phyloP scores from a whole-genome alignment of 192 early-diverging fungal genomes.

The Coemansia biformis region DNA sequence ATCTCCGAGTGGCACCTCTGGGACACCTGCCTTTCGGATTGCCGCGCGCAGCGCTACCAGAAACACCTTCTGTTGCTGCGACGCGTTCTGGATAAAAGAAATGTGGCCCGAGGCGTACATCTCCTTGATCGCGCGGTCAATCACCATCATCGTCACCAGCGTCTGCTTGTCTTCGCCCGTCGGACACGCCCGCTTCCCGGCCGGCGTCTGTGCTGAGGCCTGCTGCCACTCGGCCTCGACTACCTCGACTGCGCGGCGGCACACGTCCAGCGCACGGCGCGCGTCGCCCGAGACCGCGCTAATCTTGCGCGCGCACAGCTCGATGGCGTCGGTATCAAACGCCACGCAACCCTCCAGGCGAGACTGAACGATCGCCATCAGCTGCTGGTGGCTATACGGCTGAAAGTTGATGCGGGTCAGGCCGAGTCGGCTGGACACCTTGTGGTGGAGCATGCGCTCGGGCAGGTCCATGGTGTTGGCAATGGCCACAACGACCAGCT shows the following conservation, averaged over 20 bases:
- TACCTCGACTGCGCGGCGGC: slow-evolving; percentile 71
- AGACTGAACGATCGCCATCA: slow-evolving; percentile 79
- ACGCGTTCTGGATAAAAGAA: slow-evolving; percentile 64
- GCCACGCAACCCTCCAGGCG: slow-evolving; percentile 65
- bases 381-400: slow-evolving; percentile 82
- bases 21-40: slow-evolving; percentile 60
- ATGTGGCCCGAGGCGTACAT: slow-evolving; percentile 79
- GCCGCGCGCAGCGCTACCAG: slow-evolving; percentile 63
- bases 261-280: slow-evolving; percentile 89
- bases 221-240: slow-evolving; percentile 49
- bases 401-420: slow-evolving; percentile 88
- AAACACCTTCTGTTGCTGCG: slow-evolving; percentile 82
- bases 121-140: slow-evolving; percentile 77
- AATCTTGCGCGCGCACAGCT: slow-evolving; percentile 93
- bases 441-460: slow-evolving; percentile 82
- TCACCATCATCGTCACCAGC: slow-evolving; percentile 59
- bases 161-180: not conserved
- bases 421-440: slow-evolving; percentile 85
- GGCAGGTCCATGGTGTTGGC: slow-evolving; percentile 99
- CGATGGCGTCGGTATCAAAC: slow-evolving; percentile 79
- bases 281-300: slow-evolving; percentile 96
- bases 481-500: slow-evolving; percentile 88
- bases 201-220: not conserved
- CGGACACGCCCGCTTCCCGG: slow-evolving; percentile 1
- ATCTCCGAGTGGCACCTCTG: slow-evolving; percentile 70